Base-by-base conservation (phyloP, 1,284 basidiomycete species). In the Vanrija sp. region DNA sequence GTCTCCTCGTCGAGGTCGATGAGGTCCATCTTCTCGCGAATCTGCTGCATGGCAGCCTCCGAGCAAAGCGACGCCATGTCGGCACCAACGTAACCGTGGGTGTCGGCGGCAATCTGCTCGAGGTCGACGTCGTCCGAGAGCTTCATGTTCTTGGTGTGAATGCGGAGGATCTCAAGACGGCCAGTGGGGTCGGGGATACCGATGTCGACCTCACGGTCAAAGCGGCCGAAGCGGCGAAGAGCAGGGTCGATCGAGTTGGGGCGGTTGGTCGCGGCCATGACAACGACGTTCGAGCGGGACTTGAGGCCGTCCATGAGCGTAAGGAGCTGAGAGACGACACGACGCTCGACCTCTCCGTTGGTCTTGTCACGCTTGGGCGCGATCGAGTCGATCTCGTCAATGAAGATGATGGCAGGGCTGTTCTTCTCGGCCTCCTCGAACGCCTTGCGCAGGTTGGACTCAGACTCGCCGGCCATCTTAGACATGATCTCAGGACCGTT, bases 91-190 rank as follows among this genome's bases (percentile, higher is more conserved):
- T 98, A 98, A 75, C 95, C 95, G 76, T 98, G 95, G 4, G 95
- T 98, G 76, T 98, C 96, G 47, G 94, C 92, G 48, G 95, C 95
- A 67, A 98, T 98, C 81, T 95, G 91, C 76, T 98, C 95, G 52
- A 98, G 84, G 68, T 98, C 96, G 45, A 98, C 95, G 67, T 98
- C 96, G 54, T 98, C 94, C n/a, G 78, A 84, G 42, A 98, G 82
- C 79, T 98, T 98, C 95, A 98, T 98, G 82, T 98, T 98, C 86
- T 98, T 98, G 55, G 96, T 98, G 81, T 98, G 95, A 63, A 98
- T 98, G 59, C 95, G 89, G 58, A 98, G 85, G 67, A 98, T 98
- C 77, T 98, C 95, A 43, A 98, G 84, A 77, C 96, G 95, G 54
- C 95, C 94, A 56, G 94, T 98, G 0, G 95, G 94, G 77, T 98